Evolutionary conservation across 495 filamentous ascomycete genomes (phyloP), one percentile per base, ranked within the genome.

Genomic region (Elasticomyces elasticus): DNA sequence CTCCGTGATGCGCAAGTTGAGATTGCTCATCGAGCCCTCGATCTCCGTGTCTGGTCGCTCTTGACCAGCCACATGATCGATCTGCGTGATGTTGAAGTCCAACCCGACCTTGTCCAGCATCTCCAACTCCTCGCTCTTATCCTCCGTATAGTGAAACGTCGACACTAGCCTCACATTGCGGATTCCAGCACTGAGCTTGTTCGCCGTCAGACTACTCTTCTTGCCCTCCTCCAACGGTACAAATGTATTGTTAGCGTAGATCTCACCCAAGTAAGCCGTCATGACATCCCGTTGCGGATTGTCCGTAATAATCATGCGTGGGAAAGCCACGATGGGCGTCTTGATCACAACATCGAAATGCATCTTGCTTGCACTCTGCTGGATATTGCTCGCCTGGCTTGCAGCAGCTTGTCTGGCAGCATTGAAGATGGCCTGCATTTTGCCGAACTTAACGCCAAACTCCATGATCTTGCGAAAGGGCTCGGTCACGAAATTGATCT

Each of bases 381-480:
- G 91, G 11, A 98, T 76, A 66, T 96, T 87, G 46, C 79, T 94
- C 6, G 92, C 92, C 67, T 95, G 90, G 55, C 86, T 90, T 23
- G 89, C 86, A n/a, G 92, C 92, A 48, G 92, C 92, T 68, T 90
- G 87, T 23, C 94, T 81, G 20, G 92, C 92, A 19, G 92, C 91
- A 66, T 98, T 97, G 76, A 95, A 97, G 44, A 98, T 89, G 22
- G 92, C 89, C 69, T 97, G 92, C 92, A 98, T 98, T 70, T 94
- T 94, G 53, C 92, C 92, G 63, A 98, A 98, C 61, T 98, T 98
- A 62, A 98, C 87, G 26, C 89, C 74, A 69, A 97, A 98, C 63
- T 95, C 86, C 69, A 97, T 87, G 55, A 98, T 98, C 70, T 97
- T 97, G 38, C 94, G 85, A 72, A 95, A 97, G 4, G 92, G 92